These are phyloP conservation scores for Dothidotthia symphoricarpi DNA, from an alignment of 2,329 filamentous ascomycete genomes.

Conservation along the genomic window DNA sequence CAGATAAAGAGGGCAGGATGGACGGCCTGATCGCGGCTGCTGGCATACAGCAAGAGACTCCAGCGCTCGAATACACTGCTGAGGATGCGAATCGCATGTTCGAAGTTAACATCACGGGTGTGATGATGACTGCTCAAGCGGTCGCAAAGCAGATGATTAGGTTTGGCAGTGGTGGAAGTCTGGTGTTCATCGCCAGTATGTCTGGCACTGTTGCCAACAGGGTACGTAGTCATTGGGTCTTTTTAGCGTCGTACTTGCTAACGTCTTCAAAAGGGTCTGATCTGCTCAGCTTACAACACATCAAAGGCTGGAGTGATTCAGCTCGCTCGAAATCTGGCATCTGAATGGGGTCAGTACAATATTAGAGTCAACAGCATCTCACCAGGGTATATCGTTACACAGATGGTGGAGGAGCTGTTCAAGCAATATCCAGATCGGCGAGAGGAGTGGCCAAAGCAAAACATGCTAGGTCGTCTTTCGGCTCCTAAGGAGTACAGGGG, in stretches of 20 bases:
- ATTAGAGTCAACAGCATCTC: conserved; percentile 81
- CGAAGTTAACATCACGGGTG: conserved; percentile 60
- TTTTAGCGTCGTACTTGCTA: conserved; percentile 6
- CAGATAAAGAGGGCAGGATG: conserved; percentile 65
- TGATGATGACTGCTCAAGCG: conserved; percentile 64
- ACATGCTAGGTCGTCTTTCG: conserved; percentile 65
- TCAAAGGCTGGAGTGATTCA: conserved; percentile 74
- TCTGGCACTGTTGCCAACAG: conserved; percentile 61
- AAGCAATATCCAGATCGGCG: conserved; percentile 66
- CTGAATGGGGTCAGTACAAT: conserved; percentile 69
- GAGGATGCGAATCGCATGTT: conserved; percentile 64
- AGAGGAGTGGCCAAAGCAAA: conserved; percentile 74
- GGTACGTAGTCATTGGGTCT: conserved; percentile 44
- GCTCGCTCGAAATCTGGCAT: conserved; percentile 66
- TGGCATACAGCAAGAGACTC: conserved; percentile 77
- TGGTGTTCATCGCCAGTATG: conserved; percentile 64
- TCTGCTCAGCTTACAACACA: conserved; percentile 71
- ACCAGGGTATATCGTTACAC: conserved; percentile 75
- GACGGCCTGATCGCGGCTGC: conserved; percentile 77
- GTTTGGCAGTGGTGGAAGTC: conserved; percentile 59
- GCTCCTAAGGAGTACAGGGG: conserved; percentile 40
- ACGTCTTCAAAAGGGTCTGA: conserved; percentile 53
- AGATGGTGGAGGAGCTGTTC: conserved; percentile 82
- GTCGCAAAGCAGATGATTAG: conserved; percentile 63
- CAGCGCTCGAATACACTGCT: conserved; percentile 73